These are phyloP conservation scores for Penicillium turbatum DNA, from an alignment of 495 filamentous ascomycete species.

Conservation along the genomic window DNA sequence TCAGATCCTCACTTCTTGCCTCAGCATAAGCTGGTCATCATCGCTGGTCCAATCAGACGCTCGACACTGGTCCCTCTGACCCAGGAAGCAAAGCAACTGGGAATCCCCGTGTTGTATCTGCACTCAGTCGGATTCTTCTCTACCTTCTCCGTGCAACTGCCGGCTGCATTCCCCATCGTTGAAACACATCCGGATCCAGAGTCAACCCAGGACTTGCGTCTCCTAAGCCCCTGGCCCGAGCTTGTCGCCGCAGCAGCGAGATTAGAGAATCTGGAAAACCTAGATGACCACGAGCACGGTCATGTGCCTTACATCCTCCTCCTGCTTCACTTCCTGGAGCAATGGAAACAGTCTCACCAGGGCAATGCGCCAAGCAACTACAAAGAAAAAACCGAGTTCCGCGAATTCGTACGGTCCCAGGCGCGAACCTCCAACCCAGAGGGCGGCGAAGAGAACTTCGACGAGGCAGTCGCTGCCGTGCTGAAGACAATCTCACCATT, in stretches of 20 bases:
- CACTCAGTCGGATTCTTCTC: constrained; percentile 89
- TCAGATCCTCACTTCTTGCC: constrained; percentile 43
- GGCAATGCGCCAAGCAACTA: constrained; percentile 68
- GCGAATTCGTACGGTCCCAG: constrained; percentile 58
- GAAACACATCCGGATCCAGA: constrained; percentile 93
- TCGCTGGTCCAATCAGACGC: constrained; percentile 62
- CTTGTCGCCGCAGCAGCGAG: constrained; percentile 57
- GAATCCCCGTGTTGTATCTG: constrained; percentile 74
- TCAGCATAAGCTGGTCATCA: constrained; percentile 69
- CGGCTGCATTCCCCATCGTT: constrained; percentile 81
- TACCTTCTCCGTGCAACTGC: constrained; percentile 72
- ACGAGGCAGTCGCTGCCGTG: constrained; percentile 84
- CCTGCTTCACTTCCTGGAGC: constrained; percentile 77
- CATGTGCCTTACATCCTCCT: constrained; percentile 88
- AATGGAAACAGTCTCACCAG: constrained; percentile 73
- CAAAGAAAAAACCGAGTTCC: constrained; percentile 83
- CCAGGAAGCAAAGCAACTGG: constrained; percentile 52
- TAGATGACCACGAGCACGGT: constrained; percentile 80
- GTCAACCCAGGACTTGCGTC: constrained; percentile 77
- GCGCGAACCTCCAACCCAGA: constrained; percentile 73
- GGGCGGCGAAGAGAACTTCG: constrained; percentile 94
- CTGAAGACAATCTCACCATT: constrained; percentile 72
- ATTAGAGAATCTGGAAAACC: constrained; percentile 60
- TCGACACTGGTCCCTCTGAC: constrained; percentile 56
- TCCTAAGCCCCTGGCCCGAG: constrained; percentile 85